Evolutionary conservation across 495 filamentous ascomycete species (phyloP).

Genomic region (Neurospora sp.): DNA sequence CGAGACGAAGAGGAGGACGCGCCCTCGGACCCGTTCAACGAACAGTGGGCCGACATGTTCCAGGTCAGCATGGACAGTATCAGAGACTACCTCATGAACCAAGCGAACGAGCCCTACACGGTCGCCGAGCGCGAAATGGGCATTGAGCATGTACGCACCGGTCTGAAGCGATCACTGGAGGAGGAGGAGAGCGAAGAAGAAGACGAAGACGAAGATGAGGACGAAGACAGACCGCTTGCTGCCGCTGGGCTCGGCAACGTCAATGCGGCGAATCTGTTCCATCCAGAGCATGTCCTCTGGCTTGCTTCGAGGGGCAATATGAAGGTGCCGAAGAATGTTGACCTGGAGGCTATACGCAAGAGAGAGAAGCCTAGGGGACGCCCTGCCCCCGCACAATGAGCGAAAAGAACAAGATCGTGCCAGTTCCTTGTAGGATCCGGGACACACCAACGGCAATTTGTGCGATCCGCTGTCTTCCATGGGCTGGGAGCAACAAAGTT

Average conservation of each 20-base stretch:
- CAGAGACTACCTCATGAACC: constrained; percentile 31
- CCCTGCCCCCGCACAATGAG: not conserved
- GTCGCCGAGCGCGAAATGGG: constrained; percentile 57
- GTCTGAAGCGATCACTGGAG: constrained; percentile 46
- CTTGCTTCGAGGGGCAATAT: constrained; percentile 28
- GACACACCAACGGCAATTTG: not conserved
- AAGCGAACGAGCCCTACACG: constrained; percentile 49
- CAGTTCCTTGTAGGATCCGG: not conserved
- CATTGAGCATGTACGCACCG: constrained; percentile 61
- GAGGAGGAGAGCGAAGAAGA: constrained; percentile 45
- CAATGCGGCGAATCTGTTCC: not conserved
- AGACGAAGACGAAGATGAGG: constrained; percentile 50
- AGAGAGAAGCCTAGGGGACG: not conserved
- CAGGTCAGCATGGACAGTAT: constrained; percentile 27
- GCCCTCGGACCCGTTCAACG: constrained; percentile 28
- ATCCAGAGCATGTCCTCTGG: constrained; percentile 23
- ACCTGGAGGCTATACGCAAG: constrained; percentile 10
- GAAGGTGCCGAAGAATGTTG: constrained; percentile 15
- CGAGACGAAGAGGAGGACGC: constrained; percentile 21
- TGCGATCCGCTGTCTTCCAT: not conserved
- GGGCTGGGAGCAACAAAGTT: not conserved
- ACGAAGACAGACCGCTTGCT: constrained; percentile 18
- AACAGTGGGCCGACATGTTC: constrained; percentile 32
- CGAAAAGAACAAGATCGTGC: not conserved
- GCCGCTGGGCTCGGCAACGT: not conserved